Percentiles rank a stretch among this genome's conserved stretches.
These are phyloP conservation scores for Aspergillus niger DNA, from an alignment of 2,329 filamentous ascomycete species.

Conservation along the genomic window DNA sequence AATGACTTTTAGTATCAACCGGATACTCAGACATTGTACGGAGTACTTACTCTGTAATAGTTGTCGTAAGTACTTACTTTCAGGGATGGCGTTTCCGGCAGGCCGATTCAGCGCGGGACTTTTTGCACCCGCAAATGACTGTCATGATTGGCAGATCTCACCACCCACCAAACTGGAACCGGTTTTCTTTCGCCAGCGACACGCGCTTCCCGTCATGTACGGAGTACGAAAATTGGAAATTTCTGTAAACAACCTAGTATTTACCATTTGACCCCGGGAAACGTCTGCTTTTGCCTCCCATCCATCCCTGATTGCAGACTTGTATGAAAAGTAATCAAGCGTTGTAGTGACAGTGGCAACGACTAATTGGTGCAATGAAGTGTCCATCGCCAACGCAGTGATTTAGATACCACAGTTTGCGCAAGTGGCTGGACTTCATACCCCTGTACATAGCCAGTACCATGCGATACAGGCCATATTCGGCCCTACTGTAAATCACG, in stretches of 20 bases:
- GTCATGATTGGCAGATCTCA: slow-evolving; percentile 9
- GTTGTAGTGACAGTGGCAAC: neutral
- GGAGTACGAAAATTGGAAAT: neutral
- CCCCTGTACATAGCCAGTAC: neutral
- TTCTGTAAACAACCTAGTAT: no score
- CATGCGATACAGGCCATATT: neutral
- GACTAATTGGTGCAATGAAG: neutral
- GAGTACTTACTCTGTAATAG: neutral
- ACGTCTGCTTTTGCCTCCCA: neutral
- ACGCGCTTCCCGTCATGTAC: neutral
- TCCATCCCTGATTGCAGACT: neutral
- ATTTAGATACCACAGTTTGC: neutral
- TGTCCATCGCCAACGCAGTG: neutral
- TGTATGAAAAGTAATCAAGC: neutral
- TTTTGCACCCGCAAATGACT: neutral
- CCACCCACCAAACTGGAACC: slow-evolving; percentile 16
- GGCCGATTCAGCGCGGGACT: slow-evolving; percentile 4
- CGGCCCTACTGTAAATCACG: neutral
- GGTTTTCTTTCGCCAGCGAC: slow-evolving; percentile 7
- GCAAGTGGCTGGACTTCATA: neutral
- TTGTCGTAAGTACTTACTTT: neutral
- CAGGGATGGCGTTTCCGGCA: slow-evolving; percentile 8
- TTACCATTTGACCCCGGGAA: neutral
- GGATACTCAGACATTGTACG: neutral
- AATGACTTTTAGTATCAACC: neutral